Conservation (phyloP, 2,329 filamentous ascomycete genomes). For the Emergomyces pasteurianus region DNA sequence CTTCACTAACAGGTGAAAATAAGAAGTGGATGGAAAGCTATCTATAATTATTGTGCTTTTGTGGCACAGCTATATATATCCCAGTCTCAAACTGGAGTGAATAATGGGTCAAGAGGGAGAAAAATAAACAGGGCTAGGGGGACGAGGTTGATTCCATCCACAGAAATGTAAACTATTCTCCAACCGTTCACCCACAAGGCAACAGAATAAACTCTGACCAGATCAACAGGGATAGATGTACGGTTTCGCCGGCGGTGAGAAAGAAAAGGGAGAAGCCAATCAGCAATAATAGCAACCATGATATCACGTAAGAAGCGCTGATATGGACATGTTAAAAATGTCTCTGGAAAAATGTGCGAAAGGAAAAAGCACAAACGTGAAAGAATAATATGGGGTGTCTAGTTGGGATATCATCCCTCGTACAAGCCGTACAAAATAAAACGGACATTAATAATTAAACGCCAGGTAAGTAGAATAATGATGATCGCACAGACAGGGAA, state of each 20-base stretch:
- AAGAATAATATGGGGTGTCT: neutral
- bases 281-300: neutral
- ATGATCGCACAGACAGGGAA: neutral
- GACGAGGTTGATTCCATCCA: neutral
- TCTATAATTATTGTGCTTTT: too few species aligned
- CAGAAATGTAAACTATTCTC: neutral
- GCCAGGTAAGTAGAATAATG: neutral
- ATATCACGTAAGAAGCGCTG: neutral
- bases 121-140: neutral
- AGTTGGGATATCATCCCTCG: conserved; percentile 3
- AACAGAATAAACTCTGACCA: neutral
- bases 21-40: too few species aligned
- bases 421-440: neutral
- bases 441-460: neutral
- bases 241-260: neutral
- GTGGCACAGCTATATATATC: neutral
- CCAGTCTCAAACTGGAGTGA: neutral
- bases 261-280: neutral
- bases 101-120: neutral
- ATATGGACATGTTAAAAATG: neutral
- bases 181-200: neutral
- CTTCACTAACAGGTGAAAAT: neutral
- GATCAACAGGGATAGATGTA: neutral
- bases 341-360: neutral
- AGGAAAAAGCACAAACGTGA: neutral